Evolutionary conservation across 2,329 filamentous ascomycete genomes (phyloP).

Genomic region (Annulohypoxylon truncatum): DNA sequence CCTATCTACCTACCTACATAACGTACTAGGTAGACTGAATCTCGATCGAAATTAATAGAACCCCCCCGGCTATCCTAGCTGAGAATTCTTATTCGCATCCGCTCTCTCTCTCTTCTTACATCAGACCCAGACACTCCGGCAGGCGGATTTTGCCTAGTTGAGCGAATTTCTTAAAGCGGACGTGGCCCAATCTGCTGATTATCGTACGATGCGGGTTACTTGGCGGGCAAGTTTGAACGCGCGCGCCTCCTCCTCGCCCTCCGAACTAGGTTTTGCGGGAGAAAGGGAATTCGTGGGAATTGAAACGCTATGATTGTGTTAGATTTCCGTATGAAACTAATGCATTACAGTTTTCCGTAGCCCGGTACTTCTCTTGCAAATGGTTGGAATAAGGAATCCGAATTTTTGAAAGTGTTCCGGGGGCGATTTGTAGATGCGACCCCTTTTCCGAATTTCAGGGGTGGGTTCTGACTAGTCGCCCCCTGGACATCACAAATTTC

Average conservation of each 20-base stretch:
- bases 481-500: background rate
- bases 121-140: constrained; percentile 5
- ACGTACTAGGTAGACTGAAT: background rate
- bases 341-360: constrained; percentile 12
- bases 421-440: background rate
- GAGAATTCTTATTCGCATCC: background rate
- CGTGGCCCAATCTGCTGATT: constrained; percentile 12
- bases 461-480: background rate
- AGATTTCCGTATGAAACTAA: constrained; percentile 10
- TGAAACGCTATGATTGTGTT: constrained; percentile 11
- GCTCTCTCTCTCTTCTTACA: constrained; percentile 12
- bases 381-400: background rate
- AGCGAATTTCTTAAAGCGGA: constrained; percentile 24
- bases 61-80: background rate
- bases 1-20: background rate
- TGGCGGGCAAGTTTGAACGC: constrained; percentile 19
- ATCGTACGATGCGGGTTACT: constrained; percentile 33
- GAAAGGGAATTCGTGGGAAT: constrained; percentile 2
- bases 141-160: constrained; percentile 9
- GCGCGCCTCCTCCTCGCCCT: constrained; percentile 13
- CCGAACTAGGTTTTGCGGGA: background rate
- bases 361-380: background rate
- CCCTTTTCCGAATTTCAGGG: background rate
- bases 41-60: constrained; percentile 6
- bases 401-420: background rate